Evolutionary conservation across 2,329 filamentous ascomycete species (phyloP).

Genomic region (Colletotrichum sp.): DNA sequence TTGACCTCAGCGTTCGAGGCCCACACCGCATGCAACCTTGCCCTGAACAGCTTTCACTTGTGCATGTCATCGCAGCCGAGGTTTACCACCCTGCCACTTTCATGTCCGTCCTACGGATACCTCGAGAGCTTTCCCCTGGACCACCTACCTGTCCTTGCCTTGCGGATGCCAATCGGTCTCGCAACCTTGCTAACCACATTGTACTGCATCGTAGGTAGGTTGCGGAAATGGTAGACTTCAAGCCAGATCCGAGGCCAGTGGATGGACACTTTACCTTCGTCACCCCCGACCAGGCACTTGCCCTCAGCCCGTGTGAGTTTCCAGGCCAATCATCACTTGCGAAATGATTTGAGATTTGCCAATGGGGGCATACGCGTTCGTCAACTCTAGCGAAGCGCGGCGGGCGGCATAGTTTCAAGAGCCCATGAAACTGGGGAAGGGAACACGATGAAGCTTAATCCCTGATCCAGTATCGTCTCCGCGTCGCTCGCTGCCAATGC

Average conservation of each 20-base stretch:
- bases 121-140: background rate
- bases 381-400: background rate
- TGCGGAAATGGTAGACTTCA: background rate
- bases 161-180: background rate
- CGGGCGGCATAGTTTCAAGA: background rate
- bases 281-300: background rate
- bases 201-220: background rate
- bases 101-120: background rate
- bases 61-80: background rate
- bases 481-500: background rate
- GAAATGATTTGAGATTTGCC: background rate
- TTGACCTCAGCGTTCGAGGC: background rate
- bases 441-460: background rate
- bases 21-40: slow-evolving; percentile 11
- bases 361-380: background rate
- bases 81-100: background rate
- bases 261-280: background rate
- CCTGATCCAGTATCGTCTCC: background rate
- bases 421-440: background rate
- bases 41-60: background rate
- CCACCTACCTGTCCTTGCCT: background rate
- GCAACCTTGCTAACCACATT: background rate
- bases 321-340: background rate
- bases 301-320: background rate
- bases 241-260: background rate